These are phyloP conservation scores for Glycine latifolia DNA, from an alignment of 306 rosid genomes.

Conservation along the genomic window DNA sequence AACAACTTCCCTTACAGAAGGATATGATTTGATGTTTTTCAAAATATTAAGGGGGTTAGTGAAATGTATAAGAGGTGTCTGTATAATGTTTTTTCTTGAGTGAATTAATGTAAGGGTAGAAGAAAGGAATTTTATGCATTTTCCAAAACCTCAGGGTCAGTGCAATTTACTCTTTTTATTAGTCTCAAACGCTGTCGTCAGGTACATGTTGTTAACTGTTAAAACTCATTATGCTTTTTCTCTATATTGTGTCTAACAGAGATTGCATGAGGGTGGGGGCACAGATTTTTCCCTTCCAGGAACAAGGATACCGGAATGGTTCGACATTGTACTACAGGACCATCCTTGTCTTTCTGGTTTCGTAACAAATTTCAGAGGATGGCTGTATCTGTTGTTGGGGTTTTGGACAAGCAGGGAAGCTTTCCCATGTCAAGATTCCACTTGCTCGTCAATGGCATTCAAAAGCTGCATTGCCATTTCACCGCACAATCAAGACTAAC, in stretches of 20 bases:
- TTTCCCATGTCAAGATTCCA: background rate
- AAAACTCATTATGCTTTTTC: background rate
- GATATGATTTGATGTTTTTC: too few species aligned
- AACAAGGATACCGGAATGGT: conserved; percentile 33
- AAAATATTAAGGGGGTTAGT: too few species aligned
- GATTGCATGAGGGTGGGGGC: conserved; percentile 31
- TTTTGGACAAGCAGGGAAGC: background rate
- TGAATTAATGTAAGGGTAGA: too few species aligned
- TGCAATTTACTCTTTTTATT: too few species aligned
- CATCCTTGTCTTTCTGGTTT: conserved; percentile 44
- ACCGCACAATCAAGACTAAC: background rate
- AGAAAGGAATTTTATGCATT: too few species aligned
- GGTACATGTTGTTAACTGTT: background rate
- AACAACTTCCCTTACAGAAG: too few species aligned
- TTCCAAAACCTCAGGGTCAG: too few species aligned
- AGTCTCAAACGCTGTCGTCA: background rate
- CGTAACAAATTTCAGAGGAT: conserved; percentile 28
- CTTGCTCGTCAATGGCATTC: conserved; percentile 18
- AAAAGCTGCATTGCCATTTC: conserved; percentile 13
- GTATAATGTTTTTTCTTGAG: too few species aligned
- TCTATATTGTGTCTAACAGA: background rate
- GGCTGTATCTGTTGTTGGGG: conserved; percentile 27
- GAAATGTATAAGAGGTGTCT: too few species aligned
- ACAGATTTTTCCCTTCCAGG: conserved; percentile 31
- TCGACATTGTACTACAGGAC: background rate